Base-by-base conservation (phyloP, 2,329 filamentous ascomycete species). In the Zelopaecilomyces penicillatus region DNA sequence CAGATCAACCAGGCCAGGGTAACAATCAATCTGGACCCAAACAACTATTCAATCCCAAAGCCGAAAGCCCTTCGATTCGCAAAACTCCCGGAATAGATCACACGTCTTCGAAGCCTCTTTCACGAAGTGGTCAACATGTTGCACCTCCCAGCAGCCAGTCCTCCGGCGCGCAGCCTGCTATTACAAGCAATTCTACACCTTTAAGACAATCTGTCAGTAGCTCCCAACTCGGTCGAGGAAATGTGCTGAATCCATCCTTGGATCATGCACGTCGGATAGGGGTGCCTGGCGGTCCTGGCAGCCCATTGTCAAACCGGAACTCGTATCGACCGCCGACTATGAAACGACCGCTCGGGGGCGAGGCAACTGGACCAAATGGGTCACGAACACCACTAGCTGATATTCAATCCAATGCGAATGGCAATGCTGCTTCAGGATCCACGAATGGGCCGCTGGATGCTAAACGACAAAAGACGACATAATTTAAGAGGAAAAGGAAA, bases 31-130 rank as follows among this genome's bases (percentile, higher is more conserved):
- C 48, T 39, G 71, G 52, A 50, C 69, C 3, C 63, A 51, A 68
- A 27, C 73, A 78, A 9, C 68, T 73, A 27, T 91, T 90, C 62
- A 84, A 90, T 54, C 85, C 84, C 3, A 81, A 81, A 46, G 74
- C 80, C 5, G 84, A 90, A 56, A 87, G 83, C 49, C 89, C 90
- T 0, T 93, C 89, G 1, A 89, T 95, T 58, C 80, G 87, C 49
- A 90, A 91, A 60, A 96, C 91, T 0, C 85, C 85, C 0, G 90
- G 90, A 3, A 76, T 96, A 34, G 88, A 96, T 57, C 87, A 94
- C 58, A 80, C 69, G 26, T 83, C 79, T 42, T 90, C 85, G 4
- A 82, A 83, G 42, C 87, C 89, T 0, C 67, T 95, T 2, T 75
- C 74, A 4, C 76, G 74, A 50, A 73, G 70, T 38, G 66, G 72